phyloP scores from a whole-genome alignment of 1,139 yeast genomes.

The Diutina ranongensis region DNA sequence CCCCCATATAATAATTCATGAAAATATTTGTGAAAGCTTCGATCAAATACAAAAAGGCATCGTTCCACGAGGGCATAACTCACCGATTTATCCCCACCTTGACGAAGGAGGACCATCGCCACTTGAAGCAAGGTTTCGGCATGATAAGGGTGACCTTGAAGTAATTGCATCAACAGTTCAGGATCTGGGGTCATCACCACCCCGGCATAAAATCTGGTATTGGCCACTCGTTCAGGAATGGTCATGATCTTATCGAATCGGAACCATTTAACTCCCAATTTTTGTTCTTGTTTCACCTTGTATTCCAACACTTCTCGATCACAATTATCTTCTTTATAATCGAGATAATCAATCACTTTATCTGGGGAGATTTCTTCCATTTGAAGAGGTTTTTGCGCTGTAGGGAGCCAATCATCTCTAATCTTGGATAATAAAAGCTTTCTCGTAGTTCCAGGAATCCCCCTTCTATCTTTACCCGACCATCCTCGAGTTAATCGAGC shows the following conservation, averaged over 20 bases:
- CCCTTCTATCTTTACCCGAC: conserved; percentile 69
- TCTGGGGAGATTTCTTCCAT: conserved; percentile 43
- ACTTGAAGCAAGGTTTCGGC: conserved; percentile 72
- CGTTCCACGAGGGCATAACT: conserved; percentile 66
- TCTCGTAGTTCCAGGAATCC: conserved; percentile 63
- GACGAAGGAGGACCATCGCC: conserved; percentile 62
- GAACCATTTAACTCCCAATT: conserved; percentile 44
- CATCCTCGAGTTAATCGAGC: conserved; percentile 63
- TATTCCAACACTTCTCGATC: conserved; percentile 18
- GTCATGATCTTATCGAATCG: conserved; percentile 32
- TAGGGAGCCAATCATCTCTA: conserved; percentile 76
- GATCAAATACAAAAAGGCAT: conserved; percentile 69
- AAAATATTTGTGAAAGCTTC: conserved; percentile 31
- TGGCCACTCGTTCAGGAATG: conserved; percentile 32
- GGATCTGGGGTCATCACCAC: conserved; percentile 66
- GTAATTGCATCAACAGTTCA: conserved; percentile 45
- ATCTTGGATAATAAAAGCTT: conserved; percentile 60
- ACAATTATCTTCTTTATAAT: conserved; percentile 23
- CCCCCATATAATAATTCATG: conserved; percentile 39
- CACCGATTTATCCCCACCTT: conserved; percentile 59
- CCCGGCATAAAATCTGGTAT: conserved; percentile 53
- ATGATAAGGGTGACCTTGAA: conserved; percentile 60
- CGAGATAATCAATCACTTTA: conserved; percentile 30
- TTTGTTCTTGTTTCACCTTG: conserved; percentile 28
- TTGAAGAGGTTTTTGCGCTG: conserved; percentile 46